A percentile compares a stretch with the other conserved stretches of the same genome.
Conservation (phyloP, 2,329 filamentous ascomycete species). For the Beauveria medogensis region DNA sequence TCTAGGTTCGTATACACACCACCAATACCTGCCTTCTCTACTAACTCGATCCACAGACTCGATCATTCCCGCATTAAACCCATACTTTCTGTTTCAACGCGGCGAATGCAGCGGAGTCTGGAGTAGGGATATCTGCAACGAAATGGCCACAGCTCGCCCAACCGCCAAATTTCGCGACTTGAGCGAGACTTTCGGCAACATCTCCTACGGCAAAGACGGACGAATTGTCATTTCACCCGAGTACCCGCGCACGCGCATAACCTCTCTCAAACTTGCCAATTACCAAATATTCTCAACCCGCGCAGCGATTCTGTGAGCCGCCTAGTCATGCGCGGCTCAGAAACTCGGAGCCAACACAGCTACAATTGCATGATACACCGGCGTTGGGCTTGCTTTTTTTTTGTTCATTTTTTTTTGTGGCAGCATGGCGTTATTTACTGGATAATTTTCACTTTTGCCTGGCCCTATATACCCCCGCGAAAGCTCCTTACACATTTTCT, state of each 20-base stretch:
- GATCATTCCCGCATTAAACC: conserved; percentile 61
- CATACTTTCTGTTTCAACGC: conserved; percentile 58
- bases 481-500: too few relatives aligned
- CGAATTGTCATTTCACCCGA: conserved; percentile 49
- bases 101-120: conserved; percentile 61
- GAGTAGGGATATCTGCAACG: conserved; percentile 58
- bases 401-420: background rate
- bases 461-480: background rate
- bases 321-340: background rate
- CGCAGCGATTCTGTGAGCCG: conserved; percentile 27
- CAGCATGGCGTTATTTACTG: background rate
- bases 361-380: conserved; percentile 1
- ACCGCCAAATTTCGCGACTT: conserved; percentile 52
- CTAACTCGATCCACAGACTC: conserved; percentile 43
- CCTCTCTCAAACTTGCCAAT: conserved; percentile 50
- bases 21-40: conserved; percentile 1
- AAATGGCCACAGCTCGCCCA: conserved; percentile 52
- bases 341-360: background rate
- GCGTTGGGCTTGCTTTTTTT: background rate
- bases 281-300: conserved; percentile 42
- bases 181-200: conserved; percentile 54
- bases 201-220: conserved; percentile 51
- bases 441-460: background rate
- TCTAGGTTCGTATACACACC: conserved; percentile 41
- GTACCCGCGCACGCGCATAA: conserved; percentile 42